These are phyloP conservation scores for Fusarium sp. DNA, from an alignment of 2,329 filamentous ascomycete genomes.

Conservation along the genomic window DNA sequence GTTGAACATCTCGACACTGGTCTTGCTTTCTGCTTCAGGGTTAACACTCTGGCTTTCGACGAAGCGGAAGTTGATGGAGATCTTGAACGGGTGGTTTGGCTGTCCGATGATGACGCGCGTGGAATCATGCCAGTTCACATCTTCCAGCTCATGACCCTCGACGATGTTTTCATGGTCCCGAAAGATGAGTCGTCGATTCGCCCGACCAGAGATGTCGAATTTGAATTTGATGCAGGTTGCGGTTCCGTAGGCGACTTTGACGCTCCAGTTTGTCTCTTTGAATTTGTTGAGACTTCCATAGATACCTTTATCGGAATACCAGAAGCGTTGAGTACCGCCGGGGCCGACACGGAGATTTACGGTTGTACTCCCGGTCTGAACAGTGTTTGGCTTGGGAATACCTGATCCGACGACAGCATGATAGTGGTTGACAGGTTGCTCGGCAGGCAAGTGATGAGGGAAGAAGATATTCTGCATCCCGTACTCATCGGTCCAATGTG, in stretches of 20 bases:
- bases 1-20: constrained; percentile 28
- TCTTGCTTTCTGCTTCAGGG: not conserved
- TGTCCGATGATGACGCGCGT: constrained; percentile 36
- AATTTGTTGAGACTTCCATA: constrained; percentile 12
- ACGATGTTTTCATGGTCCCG: not conserved
- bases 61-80: constrained; percentile 38
- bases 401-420: constrained; percentile 20
- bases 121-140: constrained; percentile 23
- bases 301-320: constrained; percentile 2
- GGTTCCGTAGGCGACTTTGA: constrained; percentile 15
- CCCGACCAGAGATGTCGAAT: not conserved
- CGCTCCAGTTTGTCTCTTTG: constrained; percentile 3
- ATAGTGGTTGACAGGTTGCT: constrained; percentile 12
- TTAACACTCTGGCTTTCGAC: constrained; percentile 13
- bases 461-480: constrained; percentile 25
- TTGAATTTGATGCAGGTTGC: constrained; percentile 26
- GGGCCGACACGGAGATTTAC: constrained; percentile 19
- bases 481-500: constrained; percentile 5
- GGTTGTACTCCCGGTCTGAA: not conserved
- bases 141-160: not conserved
- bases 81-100: constrained; percentile 4
- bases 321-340: constrained; percentile 7
- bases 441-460: not conserved
- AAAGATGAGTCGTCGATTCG: not conserved
- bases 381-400: not conserved